Percentiles rank a stretch among this genome's conserved stretches.
phyloP scores from a whole-genome alignment of 306 rosid genomes.

The Boehmeria nivea region DNA sequence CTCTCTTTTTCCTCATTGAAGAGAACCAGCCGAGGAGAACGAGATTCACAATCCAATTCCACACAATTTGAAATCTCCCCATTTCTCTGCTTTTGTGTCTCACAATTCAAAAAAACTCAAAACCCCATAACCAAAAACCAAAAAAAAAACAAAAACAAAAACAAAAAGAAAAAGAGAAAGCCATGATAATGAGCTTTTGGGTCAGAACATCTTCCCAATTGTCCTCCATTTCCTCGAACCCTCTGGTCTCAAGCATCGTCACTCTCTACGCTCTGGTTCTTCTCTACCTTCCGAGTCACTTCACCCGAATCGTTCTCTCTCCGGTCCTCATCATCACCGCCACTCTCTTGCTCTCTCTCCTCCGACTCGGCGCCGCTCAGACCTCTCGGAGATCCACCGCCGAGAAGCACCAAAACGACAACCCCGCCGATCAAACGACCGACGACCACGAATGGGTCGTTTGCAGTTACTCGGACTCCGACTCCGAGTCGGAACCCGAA shows the following conservation, averaged over 20 bases:
- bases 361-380: conserved; percentile 72
- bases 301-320: conserved; percentile 41
- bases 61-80: too few species aligned
- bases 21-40: conserved; percentile 34
- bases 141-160: too few species aligned
- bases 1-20: too few species aligned
- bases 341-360: conserved; percentile 40
- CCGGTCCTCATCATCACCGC: conserved; percentile 50
- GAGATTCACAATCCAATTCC: neutral
- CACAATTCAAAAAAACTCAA: too few species aligned
- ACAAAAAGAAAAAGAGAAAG: neutral
- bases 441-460: too few species aligned
- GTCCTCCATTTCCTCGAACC: conserved; percentile 37
- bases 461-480: conserved; percentile 10
- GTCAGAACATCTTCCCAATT: conserved; percentile 19
- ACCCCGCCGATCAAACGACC: conserved; percentile 4
- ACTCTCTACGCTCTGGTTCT: conserved; percentile 47
- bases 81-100: too few species aligned
- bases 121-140: too few species aligned
- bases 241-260: conserved; percentile 64
- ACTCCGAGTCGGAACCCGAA: conserved; percentile 29
- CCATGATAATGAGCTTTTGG: conserved; percentile 29
- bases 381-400: neutral
- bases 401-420: neutral
- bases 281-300: conserved; percentile 46